These are phyloP conservation scores for Sporobolus alterniflorus DNA, from an alignment of 202 grass and related monocot species.

Conservation along the genomic window DNA sequence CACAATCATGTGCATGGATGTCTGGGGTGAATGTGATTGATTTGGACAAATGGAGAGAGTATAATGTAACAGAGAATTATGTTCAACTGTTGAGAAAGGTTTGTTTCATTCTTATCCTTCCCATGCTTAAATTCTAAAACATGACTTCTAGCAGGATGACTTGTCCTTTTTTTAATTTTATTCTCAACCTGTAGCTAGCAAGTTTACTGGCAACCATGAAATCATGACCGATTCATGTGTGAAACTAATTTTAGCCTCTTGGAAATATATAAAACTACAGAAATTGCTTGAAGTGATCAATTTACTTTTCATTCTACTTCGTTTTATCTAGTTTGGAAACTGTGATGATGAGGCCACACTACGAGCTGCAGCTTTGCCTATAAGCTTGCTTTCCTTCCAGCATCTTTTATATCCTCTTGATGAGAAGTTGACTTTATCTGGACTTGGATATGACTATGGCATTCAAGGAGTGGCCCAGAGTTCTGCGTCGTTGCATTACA, in stretches of 20 bases:
- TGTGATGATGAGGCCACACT: slow-evolving; percentile 58
- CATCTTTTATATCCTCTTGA: slow-evolving; percentile 81
- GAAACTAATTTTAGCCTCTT: background rate
- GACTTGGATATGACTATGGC: slow-evolving; percentile 81
- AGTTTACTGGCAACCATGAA: slow-evolving; percentile 3
- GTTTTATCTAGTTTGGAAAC: slow-evolving; percentile 58
- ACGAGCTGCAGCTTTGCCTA: slow-evolving; percentile 76
- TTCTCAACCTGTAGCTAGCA: background rate
- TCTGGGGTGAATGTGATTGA: slow-evolving; percentile 90
- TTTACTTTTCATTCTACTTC: slow-evolving; percentile 1
- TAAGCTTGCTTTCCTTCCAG: slow-evolving; percentile 87
- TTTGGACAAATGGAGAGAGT: slow-evolving; percentile 93
- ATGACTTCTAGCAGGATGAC: background rate
- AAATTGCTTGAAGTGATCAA: slow-evolving; percentile 16
- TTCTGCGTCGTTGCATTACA: slow-evolving; percentile 81
- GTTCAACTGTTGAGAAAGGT: background rate
- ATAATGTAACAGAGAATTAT: slow-evolving; percentile 87
- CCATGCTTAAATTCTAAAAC: slow-evolving; percentile 20
- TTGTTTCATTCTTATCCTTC: slow-evolving; percentile 15
- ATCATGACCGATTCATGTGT: background rate
- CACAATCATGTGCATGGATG: slow-evolving; percentile 94
- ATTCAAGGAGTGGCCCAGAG: slow-evolving; percentile 44
- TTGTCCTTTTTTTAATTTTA: background rate
- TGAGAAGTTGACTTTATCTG: slow-evolving; percentile 69
- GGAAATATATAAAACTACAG: slow-evolving; percentile 1